Evolutionary conservation across 208 protist species (phyloP).

Genomic region (Borovskyia barvae): DNA sequence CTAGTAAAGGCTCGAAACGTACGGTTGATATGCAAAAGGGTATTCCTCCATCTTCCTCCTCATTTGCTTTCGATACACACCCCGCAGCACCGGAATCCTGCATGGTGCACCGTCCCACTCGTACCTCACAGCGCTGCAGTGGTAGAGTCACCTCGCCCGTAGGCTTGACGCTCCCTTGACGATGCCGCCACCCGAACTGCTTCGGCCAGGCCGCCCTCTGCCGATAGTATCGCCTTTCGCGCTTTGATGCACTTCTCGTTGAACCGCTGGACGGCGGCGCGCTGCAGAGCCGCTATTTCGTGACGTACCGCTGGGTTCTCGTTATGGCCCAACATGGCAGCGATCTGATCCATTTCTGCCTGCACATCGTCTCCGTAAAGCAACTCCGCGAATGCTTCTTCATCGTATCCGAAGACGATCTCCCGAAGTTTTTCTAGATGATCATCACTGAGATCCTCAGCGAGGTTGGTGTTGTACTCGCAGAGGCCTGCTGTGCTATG

Average conservation of each 20-base stretch:
- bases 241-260: conserved; percentile 38
- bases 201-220: conserved; percentile 19
- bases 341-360: conserved; percentile 26
- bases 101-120: no score
- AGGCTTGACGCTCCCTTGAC: conserved; percentile 14
- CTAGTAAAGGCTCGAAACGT: no score
- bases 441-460: conserved; percentile 68
- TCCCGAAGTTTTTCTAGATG: conserved; percentile 62
- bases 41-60: not conserved
- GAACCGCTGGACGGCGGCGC: conserved; percentile 33
- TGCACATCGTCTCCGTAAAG: conserved; percentile 81
- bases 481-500: conserved; percentile 54
- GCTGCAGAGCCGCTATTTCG: conserved; percentile 30
- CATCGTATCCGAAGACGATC: conserved; percentile 67
- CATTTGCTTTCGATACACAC: not conserved
- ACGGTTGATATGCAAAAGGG: no score
- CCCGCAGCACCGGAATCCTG: no score
- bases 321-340: conserved; percentile 20
- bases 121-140: not conserved
- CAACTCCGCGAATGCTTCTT: conserved; percentile 78
- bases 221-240: conserved; percentile 16
- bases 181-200: conserved; percentile 34
- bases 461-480: conserved; percentile 73
- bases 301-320: conserved; percentile 26
- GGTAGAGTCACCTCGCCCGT: not conserved